Percentiles rank a stretch among this genome's conserved stretches.
Conservation (phyloP, 345 rosid species). For the Rhodomyrtus tomentosa region DNA sequence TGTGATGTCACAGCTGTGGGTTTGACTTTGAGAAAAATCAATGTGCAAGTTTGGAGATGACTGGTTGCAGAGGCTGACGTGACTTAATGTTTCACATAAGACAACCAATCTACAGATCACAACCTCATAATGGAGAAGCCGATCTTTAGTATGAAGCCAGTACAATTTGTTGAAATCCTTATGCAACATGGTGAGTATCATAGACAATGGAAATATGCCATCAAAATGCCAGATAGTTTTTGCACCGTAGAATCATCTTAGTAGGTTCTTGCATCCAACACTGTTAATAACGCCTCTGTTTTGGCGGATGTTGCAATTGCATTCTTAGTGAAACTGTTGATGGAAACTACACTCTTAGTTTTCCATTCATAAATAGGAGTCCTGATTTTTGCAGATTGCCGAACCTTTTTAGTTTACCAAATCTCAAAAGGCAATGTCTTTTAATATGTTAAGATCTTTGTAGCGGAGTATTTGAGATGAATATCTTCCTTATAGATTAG, state of each 20-base stretch:
- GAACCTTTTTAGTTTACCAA: not conserved
- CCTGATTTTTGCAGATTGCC: not conserved
- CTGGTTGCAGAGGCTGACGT: not conserved
- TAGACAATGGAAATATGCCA: not conserved
- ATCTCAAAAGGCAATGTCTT: not conserved
- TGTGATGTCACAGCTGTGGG: not conserved
- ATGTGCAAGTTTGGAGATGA: not conserved
- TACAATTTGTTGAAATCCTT: not conserved
- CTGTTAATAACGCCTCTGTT: not conserved
- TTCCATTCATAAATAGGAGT: not conserved
- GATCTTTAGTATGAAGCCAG: not conserved
- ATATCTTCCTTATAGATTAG: not conserved
- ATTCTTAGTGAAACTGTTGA: not conserved
- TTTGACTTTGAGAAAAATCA: not conserved
- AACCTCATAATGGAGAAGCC: not conserved
- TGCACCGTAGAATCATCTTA: not conserved
- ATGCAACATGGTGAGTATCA: not conserved
- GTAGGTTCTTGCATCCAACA: not conserved
- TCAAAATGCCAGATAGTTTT: not conserved
- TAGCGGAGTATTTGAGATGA: not conserved
- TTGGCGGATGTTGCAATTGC: not conserved
- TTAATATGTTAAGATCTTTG: not conserved
- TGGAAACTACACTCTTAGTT: not conserved
- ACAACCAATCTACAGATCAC: not conserved
- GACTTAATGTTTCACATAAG: not conserved